Evolutionary conservation across 805 yeast species (phyloP).

Genomic region (Kazachstania psychrophila): DNA sequence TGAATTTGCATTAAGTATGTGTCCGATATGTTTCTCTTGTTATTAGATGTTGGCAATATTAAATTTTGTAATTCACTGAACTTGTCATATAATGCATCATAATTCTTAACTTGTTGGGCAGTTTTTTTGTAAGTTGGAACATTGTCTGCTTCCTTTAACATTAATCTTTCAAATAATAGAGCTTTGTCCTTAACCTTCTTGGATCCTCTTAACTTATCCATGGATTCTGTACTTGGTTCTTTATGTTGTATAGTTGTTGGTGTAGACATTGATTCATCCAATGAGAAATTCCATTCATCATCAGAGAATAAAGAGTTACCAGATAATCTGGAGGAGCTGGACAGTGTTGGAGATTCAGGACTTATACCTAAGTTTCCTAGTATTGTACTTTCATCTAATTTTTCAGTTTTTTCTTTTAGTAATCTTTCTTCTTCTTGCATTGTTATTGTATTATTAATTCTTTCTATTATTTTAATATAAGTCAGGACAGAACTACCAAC

Average conservation of each 20-base stretch:
- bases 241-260: background rate
- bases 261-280: slow-evolving; percentile 6
- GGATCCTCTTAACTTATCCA: slow-evolving; percentile 22
- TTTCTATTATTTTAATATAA: slow-evolving; percentile 15
- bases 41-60: slow-evolving; percentile 2
- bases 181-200: slow-evolving; percentile 28
- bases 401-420: background rate
- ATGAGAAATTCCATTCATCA: slow-evolving; percentile 16
- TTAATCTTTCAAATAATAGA: slow-evolving; percentile 24
- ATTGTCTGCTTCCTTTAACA: slow-evolving; percentile 6
- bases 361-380: background rate
- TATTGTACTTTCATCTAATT: background rate
- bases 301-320: slow-evolving; percentile 22
- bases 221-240: slow-evolving; percentile 10
- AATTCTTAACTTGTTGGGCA: background rate
- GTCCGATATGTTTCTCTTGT: slow-evolving; percentile 5
- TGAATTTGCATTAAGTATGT: slow-evolving; percentile 4
- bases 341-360: slow-evolving; percentile 13
- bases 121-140: slow-evolving; percentile 1
- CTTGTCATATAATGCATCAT: slow-evolving; percentile 1
- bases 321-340: slow-evolving; percentile 18
- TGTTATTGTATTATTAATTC: slow-evolving; percentile 11
- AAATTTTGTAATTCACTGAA: background rate
- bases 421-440: background rate
- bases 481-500: slow-evolving; percentile 6